These are phyloP conservation scores for Cadophora luteo-olivacea DNA, from an alignment of 2,329 filamentous ascomycete species.

Conservation along the genomic window DNA sequence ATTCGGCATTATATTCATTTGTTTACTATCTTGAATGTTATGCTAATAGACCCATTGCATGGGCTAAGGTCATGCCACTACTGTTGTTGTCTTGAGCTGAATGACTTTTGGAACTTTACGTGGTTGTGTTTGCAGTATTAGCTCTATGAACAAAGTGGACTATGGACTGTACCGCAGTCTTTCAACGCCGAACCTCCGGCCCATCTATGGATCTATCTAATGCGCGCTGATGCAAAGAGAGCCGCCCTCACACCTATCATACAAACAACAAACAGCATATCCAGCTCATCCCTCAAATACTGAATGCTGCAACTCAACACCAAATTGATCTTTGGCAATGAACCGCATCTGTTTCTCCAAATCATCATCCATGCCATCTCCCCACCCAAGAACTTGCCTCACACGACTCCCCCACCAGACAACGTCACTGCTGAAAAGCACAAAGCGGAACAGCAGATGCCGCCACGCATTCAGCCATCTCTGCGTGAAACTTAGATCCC, in stretches of 20 bases:
- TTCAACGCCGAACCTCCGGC: not conserved
- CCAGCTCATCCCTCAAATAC: constrained; percentile 79
- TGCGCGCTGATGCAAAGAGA: constrained; percentile 1
- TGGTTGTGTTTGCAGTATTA: not conserved
- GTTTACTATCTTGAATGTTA: too few relatives aligned
- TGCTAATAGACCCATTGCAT: too few relatives aligned
- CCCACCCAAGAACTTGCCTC: constrained; percentile 76
- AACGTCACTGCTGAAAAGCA: constrained; percentile 78
- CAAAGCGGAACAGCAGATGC: constrained; percentile 82
- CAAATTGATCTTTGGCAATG: constrained; percentile 85
- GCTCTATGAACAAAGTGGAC: constrained; percentile 11
- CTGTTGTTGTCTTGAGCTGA: too few relatives aligned
- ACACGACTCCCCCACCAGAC: constrained; percentile 84
- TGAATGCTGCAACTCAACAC: constrained; percentile 86
- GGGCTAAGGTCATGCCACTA: too few relatives aligned
- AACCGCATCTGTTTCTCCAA: constrained; percentile 86
- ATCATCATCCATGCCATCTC: constrained; percentile 91
- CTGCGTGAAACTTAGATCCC: constrained; percentile 66
- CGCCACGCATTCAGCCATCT: constrained; percentile 73
- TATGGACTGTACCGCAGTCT: constrained; percentile 5
- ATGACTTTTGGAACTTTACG: too few relatives aligned
- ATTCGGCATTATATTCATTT: too few relatives aligned
- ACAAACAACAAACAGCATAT: not conserved
- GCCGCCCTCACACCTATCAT: not conserved
- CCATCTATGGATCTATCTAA: not conserved